Percentiles rank a stretch among this genome's conserved stretches.
Conservation (phyloP, 805 yeast species). For the Blastobotrys chiropterorum region DNA sequence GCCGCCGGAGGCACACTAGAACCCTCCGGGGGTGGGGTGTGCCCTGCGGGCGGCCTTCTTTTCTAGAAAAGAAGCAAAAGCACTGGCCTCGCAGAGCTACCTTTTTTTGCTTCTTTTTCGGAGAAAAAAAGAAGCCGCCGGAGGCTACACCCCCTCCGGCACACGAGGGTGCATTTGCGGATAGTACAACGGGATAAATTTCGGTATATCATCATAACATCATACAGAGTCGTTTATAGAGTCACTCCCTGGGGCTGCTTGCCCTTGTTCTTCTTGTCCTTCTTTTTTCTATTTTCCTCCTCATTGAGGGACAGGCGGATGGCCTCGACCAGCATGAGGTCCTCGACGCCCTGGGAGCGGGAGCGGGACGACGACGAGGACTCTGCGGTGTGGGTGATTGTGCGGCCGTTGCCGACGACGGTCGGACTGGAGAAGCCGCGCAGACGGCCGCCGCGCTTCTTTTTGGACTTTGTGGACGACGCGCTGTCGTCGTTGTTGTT, state of each 20-base stretch:
- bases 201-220: not conserved
- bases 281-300: constrained; percentile 1
- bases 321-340: constrained; percentile 80
- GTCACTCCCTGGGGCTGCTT: constrained; percentile 4
- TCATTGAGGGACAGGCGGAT: constrained; percentile 48
- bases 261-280: not conserved
- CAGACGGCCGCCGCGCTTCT: constrained; percentile 19
- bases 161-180: too few relatives aligned
- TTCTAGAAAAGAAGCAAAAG: too few relatives aligned
- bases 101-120: too few relatives aligned
- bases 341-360: constrained; percentile 45
- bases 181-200: not conserved
- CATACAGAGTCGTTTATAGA: not conserved
- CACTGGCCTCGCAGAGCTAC: too few relatives aligned
- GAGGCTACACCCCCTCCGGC: too few relatives aligned
- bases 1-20: too few relatives aligned
- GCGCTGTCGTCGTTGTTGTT: constrained; percentile 6
- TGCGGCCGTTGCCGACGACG: constrained; percentile 9
- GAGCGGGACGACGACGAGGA: constrained; percentile 7
- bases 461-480: constrained; percentile 6
- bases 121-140: too few relatives aligned
- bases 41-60: too few relatives aligned
- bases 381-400: constrained; percentile 19
- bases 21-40: too few relatives aligned
- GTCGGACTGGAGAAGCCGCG: constrained; percentile 8